Evolutionary conservation across 768 basidiomycete genomes (phyloP).

Genomic region (Guyanaporus albipodus): DNA sequence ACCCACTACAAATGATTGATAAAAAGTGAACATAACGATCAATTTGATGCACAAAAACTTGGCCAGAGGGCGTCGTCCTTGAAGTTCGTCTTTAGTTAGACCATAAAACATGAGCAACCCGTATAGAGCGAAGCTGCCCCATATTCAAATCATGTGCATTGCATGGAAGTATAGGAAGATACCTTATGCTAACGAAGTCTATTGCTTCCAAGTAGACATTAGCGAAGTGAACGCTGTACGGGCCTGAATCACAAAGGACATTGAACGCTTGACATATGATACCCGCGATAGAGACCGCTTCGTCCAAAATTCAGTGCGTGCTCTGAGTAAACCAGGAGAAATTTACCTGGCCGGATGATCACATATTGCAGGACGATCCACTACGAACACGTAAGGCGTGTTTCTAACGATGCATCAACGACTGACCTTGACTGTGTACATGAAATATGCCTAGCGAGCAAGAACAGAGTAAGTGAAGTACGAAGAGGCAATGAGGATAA

Average conservation of each 20-base stretch:
- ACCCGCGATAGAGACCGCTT: slow-evolving; percentile 56
- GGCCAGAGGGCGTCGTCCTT: slow-evolving; percentile 67
- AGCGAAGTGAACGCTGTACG: slow-evolving; percentile 59
- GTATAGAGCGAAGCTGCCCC: slow-evolving; percentile 71
- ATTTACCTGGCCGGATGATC: slow-evolving; percentile 56
- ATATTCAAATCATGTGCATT: not conserved
- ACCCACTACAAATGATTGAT: slow-evolving; percentile 73
- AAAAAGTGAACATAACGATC: slow-evolving; percentile 86
- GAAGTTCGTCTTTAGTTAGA: slow-evolving; percentile 76
- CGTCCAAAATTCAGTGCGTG: slow-evolving; percentile 3
- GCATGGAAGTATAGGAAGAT: slow-evolving; percentile 6
- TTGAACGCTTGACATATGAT: slow-evolving; percentile 70
- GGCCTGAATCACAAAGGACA: slow-evolving; percentile 64
- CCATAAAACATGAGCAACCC: slow-evolving; percentile 82
- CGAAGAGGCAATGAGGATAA: not conserved
- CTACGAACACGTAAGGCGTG: slow-evolving; percentile 31
- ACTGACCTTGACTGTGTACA: slow-evolving; percentile 77
- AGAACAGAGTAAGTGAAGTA: slow-evolving; percentile 6
- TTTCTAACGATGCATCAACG: not conserved
- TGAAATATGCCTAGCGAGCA: slow-evolving; percentile 66
- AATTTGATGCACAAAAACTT: slow-evolving; percentile 88
- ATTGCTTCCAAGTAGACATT: slow-evolving; percentile 66
- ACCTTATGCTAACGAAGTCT: slow-evolving; percentile 84
- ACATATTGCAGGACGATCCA: slow-evolving; percentile 91
- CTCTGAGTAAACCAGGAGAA: not conserved